Base-by-base conservation (phyloP, 1,284 basidiomycete species). In the Uromyces viciae-fabae region DNA sequence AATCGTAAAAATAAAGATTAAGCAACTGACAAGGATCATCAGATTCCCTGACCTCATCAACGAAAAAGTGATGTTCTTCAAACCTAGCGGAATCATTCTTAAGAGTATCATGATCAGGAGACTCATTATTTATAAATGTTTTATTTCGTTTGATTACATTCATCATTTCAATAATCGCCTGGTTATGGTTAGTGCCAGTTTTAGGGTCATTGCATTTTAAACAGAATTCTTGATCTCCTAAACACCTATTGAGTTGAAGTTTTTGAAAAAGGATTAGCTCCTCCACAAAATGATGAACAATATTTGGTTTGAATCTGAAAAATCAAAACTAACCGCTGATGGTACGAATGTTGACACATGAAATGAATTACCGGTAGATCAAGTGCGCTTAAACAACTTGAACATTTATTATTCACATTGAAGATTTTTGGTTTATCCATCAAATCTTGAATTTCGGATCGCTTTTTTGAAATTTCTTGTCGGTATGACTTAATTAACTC, bases 271-370 rank as follows among this genome's bases (percentile, higher is more conserved):
- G n/a, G n/a, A n/a, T n/a, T n/a, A n/a, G n/a, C n/a, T n/a, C n/a
- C n/a, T n/a, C n/a, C n/a, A n/a, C n/a, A n/a, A n/a, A n/a, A n/a
- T n/a, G n/a, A n/a, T n/a, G n/a, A n/a, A n/a, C n/a, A n/a, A n/a
- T n/a, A n/a, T n/a, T n/a, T n/a, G n/a, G n/a, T n/a, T n/a, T n/a
- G 22, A 60, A 56, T 60, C 28, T 2, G 28, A 25, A 36, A 15
- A 38, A 15, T 52, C n/a, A 49, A 22, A 22, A 38, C 87, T 28
- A 74, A 93, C 92, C 94, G 88, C 86, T 96, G 94, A 85, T 99
- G 97, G 87, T 94, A 99, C 82, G 92, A 94, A 86, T 99, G 96
- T 84, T 93, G 92, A 87, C 95, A 99, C 95, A 98, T 97, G 85
- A 98, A 99, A 86, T 99, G 95, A 3, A 98, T 90, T 81, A 91